Evolutionary conservation across 352 stramenopile genomes (phyloP).

Genomic region (Phytophthora lateralis): DNA sequence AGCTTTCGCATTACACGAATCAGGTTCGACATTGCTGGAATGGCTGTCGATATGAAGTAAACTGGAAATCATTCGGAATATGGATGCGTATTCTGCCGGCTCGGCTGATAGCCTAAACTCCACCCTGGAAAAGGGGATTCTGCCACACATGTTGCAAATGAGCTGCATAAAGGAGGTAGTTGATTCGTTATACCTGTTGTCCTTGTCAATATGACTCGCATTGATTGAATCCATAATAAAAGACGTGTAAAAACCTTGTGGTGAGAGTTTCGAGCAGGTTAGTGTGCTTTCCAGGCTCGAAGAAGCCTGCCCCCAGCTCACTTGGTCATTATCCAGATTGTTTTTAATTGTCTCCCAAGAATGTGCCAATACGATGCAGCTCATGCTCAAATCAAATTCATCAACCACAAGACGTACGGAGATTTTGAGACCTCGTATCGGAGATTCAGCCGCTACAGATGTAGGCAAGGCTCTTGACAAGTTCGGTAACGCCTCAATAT

Average conservation of each 20-base stretch:
- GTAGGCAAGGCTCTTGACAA: not conserved
- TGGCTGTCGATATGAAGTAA: not conserved
- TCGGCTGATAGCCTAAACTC: not conserved
- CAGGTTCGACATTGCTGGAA: not conserved
- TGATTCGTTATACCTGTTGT: not conserved
- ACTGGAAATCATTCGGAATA: not conserved
- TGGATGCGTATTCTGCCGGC: not conserved
- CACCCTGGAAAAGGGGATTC: not conserved
- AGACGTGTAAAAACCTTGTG: not conserved
- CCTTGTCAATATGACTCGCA: not conserved
- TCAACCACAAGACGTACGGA: not conserved
- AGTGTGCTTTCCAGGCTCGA: not conserved
- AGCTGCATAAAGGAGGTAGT: not conserved
- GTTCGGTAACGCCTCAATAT: not conserved
- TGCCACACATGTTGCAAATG: not conserved
- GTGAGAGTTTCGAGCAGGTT: not conserved
- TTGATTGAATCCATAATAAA: constrained; percentile 2
- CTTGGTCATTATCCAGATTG: not conserved
- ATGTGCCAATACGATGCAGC: not conserved
- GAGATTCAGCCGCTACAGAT: not conserved
- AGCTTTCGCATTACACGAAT: not conserved
- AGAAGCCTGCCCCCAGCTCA: constrained; percentile 1
- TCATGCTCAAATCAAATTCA: not conserved
- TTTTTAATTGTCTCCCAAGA: not conserved
- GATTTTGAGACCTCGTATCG: not conserved